These are phyloP conservation scores for Venturia pyrina DNA, from an alignment of 2,329 filamentous ascomycete species.

Conservation along the genomic window DNA sequence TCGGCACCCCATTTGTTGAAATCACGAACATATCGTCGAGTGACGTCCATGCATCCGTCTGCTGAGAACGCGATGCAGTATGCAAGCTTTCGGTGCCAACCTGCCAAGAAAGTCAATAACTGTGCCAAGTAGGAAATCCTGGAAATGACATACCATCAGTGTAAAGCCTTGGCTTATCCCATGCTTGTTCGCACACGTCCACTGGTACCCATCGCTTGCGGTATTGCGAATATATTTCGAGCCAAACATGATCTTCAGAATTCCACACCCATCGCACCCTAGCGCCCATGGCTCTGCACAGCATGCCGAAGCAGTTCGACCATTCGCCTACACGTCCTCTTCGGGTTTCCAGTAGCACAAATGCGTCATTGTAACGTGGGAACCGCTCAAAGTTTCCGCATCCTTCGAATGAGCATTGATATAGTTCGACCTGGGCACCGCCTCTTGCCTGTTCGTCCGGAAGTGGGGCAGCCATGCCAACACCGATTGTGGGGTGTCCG, in stretches of 20 bases:
- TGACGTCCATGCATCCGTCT: constrained; percentile 64
- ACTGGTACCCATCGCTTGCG: constrained; percentile 94
- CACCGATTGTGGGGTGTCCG: constrained; percentile 68
- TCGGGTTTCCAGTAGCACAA: constrained; percentile 77
- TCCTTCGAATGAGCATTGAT: constrained; percentile 66
- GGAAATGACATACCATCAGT: constrained; percentile 54
- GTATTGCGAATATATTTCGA: constrained; percentile 91
- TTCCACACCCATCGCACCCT: constrained; percentile 98
- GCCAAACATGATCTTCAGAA: constrained; percentile 94
- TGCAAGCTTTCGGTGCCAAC: constrained; percentile 92
- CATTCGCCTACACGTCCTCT: constrained; percentile 87
- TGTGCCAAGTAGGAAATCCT: constrained; percentile 9
- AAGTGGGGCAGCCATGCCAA: constrained; percentile 74
- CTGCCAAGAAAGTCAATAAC: constrained; percentile 24
- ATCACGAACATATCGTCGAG: constrained; percentile 61
- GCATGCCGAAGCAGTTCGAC: constrained; percentile 98
- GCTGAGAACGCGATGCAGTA: constrained; percentile 96
- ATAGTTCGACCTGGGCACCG: constrained; percentile 79
- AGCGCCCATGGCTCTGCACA: constrained; percentile 84
- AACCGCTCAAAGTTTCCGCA: constrained; percentile 82
- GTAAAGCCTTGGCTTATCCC: constrained; percentile 90
- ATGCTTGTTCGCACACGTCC: constrained; percentile 86
- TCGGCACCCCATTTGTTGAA: constrained; percentile 58
- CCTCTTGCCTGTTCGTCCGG: constrained; percentile 85
- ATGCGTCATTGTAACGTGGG: constrained; percentile 89